Evolutionary conservation across 2,329 filamentous ascomycete species (phyloP), one percentile per base, ranked within the genome.

Genomic region (Magnaporthiopsis poae): DNA sequence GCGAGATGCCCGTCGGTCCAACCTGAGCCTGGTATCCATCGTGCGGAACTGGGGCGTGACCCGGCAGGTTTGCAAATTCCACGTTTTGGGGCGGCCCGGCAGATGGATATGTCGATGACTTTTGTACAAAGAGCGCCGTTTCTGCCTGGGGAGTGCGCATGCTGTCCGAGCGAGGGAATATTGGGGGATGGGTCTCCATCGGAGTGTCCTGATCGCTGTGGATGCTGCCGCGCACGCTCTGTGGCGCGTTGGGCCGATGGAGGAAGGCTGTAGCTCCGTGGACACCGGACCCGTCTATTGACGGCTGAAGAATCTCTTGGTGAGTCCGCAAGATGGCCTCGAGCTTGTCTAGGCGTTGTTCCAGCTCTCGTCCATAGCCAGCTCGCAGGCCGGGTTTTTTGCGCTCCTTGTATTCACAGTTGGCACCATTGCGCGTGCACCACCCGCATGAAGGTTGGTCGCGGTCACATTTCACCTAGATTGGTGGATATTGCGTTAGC

Each of bases 401-500:
- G 66, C 87, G 81, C 72, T 89, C 86, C 72, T 87, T 88, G 76
- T 89, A 89, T 73, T 89, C 86, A 77, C 87, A 89, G 25, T 78
- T 74, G 36, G 85, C 84, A 39, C 82, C 81, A 75, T 89, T 89
- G 67, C 86, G 84, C 69, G 78, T 85, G 71, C 87, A 89, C 87
- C 87, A 89, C 64, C 87, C 86, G 71, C 87, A 89, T 7, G 86
- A 85, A 1, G 90, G 90, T 72, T 91, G 88, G 5, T 87, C 88
- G 52, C 90, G 85, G 76, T 93, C 90, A 76, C 89, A 90, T 82
- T 90, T 90, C 35, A 89, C 87, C 86, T 88, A 71, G 35, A 46
- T 12, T 12, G 29, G 61, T 8, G 13, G n/a, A 13, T 11, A 27
- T 56, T 13, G 35, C 46, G 62, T 63, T 4, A 63, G 64, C 33